Conservation (phyloP, 495 filamentous ascomycete genomes). For the Penicillium cinerascens region DNA sequence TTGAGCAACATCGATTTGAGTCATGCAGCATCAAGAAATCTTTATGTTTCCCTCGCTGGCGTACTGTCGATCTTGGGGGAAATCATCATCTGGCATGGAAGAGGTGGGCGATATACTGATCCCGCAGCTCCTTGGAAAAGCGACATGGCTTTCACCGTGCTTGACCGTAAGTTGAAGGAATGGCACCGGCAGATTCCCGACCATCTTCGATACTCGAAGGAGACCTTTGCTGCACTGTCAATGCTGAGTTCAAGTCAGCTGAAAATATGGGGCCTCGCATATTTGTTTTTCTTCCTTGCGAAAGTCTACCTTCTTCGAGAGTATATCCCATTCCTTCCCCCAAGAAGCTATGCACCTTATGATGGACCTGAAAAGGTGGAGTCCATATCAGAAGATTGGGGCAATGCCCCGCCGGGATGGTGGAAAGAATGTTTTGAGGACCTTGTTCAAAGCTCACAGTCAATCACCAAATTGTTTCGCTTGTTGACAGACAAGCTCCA, state of each 20-base stretch:
- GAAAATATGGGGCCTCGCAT: background rate
- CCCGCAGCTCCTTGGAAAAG: background rate
- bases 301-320: background rate
- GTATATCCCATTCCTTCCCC: slow-evolving; percentile 1
- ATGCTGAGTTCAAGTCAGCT: background rate
- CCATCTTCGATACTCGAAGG: background rate
- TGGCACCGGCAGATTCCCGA: background rate
- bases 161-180: background rate
- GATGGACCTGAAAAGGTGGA: background rate
- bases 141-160: background rate
- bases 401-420: background rate
- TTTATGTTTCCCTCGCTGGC: background rate
- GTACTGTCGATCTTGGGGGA: background rate
- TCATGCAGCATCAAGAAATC: background rate
- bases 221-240: background rate
- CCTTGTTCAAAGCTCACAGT: background rate
- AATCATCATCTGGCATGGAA: background rate
- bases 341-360: background rate
- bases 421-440: background rate
- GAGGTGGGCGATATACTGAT: background rate
- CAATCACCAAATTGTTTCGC: background rate
- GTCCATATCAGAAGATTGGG: background rate
- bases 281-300: slow-evolving; percentile 1
- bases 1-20: background rate
- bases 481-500: background rate